phyloP scores from a whole-genome alignment of 208 protist species.

The Spironucleus salmonicida region DNA sequence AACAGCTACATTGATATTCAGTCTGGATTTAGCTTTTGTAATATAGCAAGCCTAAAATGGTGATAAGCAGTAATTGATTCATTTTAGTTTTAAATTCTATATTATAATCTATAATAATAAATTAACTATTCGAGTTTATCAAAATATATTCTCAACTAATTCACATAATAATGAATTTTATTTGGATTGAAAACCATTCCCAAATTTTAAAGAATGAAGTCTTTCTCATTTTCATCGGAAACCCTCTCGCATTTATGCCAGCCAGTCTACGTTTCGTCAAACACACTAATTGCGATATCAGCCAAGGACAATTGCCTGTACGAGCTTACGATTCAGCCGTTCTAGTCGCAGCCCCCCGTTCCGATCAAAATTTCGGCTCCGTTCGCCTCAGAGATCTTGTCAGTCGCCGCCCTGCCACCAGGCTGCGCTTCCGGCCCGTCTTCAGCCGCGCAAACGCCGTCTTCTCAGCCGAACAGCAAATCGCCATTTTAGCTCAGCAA shows the following conservation, averaged over 20 bases:
- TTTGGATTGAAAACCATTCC: too few species aligned
- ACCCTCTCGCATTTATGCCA: background rate
- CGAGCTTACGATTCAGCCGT: background rate
- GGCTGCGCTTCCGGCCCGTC: background rate
- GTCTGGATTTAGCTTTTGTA: too few species aligned
- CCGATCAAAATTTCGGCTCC: background rate
- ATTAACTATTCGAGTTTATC: too few species aligned
- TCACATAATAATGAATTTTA: too few species aligned
- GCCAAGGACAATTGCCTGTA: background rate
- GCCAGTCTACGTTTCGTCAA: background rate
- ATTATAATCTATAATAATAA: too few species aligned
- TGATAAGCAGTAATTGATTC: too few species aligned
- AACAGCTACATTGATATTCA: too few species aligned
- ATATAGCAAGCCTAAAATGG: too few species aligned
- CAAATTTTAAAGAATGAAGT: background rate
- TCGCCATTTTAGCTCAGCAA: background rate
- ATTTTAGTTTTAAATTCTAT: too few species aligned
- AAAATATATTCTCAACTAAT: too few species aligned
- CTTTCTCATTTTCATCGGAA: background rate
- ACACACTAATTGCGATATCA: background rate
- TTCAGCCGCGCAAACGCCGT: background rate
- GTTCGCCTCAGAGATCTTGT: background rate
- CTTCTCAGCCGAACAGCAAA: background rate
- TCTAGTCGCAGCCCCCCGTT: too few species aligned
- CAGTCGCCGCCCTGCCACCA: background rate